Percentiles rank a stretch among this genome's conserved stretches.
phyloP scores from a whole-genome alignment of 345 rosid species.

The Hibiscus tridactylites region DNA sequence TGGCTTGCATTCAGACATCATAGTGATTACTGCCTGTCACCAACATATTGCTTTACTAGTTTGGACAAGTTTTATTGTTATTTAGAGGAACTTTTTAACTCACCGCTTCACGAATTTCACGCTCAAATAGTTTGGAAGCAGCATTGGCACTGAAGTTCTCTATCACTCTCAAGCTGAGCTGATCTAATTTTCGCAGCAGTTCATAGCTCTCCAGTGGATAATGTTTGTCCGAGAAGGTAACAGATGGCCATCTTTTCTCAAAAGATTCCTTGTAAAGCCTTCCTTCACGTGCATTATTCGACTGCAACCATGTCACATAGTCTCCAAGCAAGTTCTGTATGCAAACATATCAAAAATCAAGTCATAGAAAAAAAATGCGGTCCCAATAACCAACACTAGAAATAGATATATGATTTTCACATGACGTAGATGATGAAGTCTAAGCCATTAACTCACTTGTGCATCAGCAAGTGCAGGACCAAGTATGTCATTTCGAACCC shows the following conservation, averaged over 20 bases:
- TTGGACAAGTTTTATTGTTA: background rate
- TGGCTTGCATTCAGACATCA: background rate
- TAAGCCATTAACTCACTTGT: constrained; percentile 25
- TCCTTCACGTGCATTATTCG: constrained; percentile 59
- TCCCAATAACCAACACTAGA: background rate
- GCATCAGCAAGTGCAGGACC: constrained; percentile 71
- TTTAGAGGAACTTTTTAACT: constrained; percentile 20
- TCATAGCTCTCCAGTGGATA: constrained; percentile 38
- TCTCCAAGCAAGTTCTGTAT: constrained; percentile 63
- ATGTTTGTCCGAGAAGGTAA: constrained; percentile 30
- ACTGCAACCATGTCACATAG: constrained; percentile 56
- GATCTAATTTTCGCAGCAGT: constrained; percentile 37
- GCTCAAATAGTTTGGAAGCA: constrained; percentile 58
- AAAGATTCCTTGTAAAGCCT: constrained; percentile 60
- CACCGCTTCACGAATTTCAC: constrained; percentile 75
- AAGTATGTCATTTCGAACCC: constrained; percentile 61
- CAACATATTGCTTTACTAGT: background rate
- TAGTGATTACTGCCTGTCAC: background rate
- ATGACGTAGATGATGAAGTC: background rate
- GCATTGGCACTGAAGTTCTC: constrained; percentile 49
- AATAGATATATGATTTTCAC: background rate
- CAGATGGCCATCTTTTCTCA: constrained; percentile 59
- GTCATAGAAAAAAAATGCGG: background rate
- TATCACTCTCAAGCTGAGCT: constrained; percentile 46
- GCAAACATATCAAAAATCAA: background rate